phyloP scores from a whole-genome alignment of 139 green algal species.

The Chlorella sp. region DNA sequence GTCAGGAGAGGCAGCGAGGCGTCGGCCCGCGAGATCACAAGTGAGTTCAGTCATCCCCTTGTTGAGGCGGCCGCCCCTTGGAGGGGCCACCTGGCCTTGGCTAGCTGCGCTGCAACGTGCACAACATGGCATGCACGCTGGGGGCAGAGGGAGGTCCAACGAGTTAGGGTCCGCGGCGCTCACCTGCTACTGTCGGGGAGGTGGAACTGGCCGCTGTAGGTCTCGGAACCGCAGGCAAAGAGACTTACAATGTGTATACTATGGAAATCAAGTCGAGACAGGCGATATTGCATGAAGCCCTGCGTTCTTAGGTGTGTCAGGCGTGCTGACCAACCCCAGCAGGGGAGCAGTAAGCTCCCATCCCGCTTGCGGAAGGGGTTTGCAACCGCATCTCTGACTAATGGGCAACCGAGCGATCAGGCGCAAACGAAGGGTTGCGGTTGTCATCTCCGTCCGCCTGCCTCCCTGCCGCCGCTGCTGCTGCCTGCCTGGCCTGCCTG shows the following conservation, averaged over 20 bases:
- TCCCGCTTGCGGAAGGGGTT: no score
- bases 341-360: no score
- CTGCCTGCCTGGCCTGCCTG: no score
- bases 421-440: no score
- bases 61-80: background rate
- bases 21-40: background rate
- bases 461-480: no score
- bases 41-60: background rate
- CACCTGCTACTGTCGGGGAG: background rate
- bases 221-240: background rate
- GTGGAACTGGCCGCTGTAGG: background rate
- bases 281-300: background rate
- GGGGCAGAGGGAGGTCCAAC: background rate
- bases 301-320: no score
- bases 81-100: no score
- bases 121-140: background rate
- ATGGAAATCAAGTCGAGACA: background rate
- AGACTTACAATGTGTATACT: background rate
- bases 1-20: background rate
- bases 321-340: no score
- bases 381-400: no score
- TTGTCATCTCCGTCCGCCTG: no score
- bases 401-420: no score
- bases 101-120: background rate
- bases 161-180: background rate